These are phyloP conservation scores for Penicillium turbatum DNA, from an alignment of 495 filamentous ascomycete genomes.

Conservation along the genomic window DNA sequence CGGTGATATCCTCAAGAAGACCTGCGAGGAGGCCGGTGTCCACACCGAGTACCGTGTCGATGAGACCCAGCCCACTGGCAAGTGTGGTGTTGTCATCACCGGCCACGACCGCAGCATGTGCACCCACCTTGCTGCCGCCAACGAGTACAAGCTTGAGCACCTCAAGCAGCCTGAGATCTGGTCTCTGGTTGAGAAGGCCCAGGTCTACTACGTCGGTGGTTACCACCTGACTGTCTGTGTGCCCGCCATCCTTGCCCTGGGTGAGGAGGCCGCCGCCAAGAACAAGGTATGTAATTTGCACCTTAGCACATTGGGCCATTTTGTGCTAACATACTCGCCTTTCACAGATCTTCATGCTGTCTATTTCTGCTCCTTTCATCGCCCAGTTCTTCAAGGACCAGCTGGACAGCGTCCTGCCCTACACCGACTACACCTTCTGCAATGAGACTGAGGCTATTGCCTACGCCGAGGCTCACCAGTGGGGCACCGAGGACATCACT, in stretches of 20 bases:
- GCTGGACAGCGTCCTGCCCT: slow-evolving; percentile 75
- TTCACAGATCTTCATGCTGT: slow-evolving; percentile 70
- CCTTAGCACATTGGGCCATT: not conserved
- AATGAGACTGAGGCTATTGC: slow-evolving; percentile 92
- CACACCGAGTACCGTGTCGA: slow-evolving; percentile 92
- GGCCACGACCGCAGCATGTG: slow-evolving; percentile 89
- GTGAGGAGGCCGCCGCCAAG: slow-evolving; percentile 78
- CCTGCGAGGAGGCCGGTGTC: slow-evolving; percentile 76
- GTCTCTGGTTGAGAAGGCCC: slow-evolving; percentile 80
- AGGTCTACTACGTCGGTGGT: slow-evolving; percentile 88
- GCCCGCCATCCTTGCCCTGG: slow-evolving; percentile 81
- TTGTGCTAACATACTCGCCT: slow-evolving; percentile 4
- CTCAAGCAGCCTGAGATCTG: slow-evolving; percentile 87
- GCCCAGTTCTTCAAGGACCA: slow-evolving; percentile 96
- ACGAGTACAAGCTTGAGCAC: slow-evolving; percentile 93
- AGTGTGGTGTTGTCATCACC: slow-evolving; percentile 94
- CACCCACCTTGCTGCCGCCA: slow-evolving; percentile 94
- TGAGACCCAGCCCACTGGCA: slow-evolving; percentile 73
- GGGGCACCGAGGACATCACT: slow-evolving; percentile 67
- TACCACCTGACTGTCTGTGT: slow-evolving; percentile 89
- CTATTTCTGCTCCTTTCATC: slow-evolving; percentile 92
- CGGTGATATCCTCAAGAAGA: slow-evolving; percentile 75
- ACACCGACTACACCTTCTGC: slow-evolving; percentile 94
- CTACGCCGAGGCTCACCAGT: slow-evolving; percentile 76
- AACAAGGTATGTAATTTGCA: slow-evolving; percentile 59